Evolutionary conservation across 495 filamentous ascomycete species (phyloP).

Genomic region (Bombardia bombarda): DNA sequence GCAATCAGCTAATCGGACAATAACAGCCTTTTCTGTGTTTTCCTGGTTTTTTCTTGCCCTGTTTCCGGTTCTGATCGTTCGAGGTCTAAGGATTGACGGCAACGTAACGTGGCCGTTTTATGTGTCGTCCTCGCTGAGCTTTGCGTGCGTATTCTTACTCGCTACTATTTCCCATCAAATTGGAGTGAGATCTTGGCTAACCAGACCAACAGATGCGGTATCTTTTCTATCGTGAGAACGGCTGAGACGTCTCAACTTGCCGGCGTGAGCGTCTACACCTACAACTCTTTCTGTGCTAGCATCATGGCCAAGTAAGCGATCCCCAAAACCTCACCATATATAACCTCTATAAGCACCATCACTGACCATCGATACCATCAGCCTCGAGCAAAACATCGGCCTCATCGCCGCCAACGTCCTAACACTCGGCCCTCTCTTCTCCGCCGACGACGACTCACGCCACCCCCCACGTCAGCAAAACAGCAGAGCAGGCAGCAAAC

Average conservation of each 20-base stretch:
- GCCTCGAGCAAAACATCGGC: conserved; percentile 29
- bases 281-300: conserved; percentile 19
- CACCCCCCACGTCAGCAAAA: conserved; percentile 3
- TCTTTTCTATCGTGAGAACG: conserved; percentile 25
- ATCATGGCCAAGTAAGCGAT: conserved; percentile 24
- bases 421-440: conserved; percentile 25
- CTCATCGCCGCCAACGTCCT: conserved; percentile 29
- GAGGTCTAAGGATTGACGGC: conserved; percentile 18
- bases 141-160: conserved; percentile 13
- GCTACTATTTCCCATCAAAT: background rate
- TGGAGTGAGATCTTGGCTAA: too few species aligned
- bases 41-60: conserved; percentile 29
- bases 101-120: conserved; percentile 27
- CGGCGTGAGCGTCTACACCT: conserved; percentile 16
- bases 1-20: too few species aligned
- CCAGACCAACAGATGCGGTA: conserved; percentile 14
- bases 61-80: conserved; percentile 23
- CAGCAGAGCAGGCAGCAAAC: conserved; percentile 9
- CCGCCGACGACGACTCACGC: conserved; percentile 3
- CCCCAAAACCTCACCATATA: background rate
- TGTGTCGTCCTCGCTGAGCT: conserved; percentile 17
- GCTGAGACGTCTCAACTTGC: conserved; percentile 22
- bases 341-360: background rate
- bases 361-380: conserved; percentile 1
- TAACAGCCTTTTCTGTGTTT: conserved; percentile 26